Conservation (phyloP, 345 rosid genomes). For the Arabis hirsuta region DNA sequence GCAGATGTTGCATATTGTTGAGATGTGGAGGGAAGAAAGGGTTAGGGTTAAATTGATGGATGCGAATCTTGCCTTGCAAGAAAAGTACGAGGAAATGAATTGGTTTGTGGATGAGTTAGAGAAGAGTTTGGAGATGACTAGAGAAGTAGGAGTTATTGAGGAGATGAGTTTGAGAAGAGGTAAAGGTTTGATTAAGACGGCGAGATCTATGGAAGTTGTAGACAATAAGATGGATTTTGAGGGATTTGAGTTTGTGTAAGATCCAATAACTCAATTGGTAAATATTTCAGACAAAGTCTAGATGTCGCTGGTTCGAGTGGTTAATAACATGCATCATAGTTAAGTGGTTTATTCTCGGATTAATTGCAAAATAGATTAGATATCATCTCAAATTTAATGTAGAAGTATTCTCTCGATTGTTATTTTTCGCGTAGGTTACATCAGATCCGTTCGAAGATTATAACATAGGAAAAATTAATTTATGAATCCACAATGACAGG, state of each 20-base stretch:
- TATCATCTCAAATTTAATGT: too few relatives aligned
- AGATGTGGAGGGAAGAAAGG: conserved; percentile 92
- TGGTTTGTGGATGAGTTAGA: conserved; percentile 50
- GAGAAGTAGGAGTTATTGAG: conserved; percentile 28
- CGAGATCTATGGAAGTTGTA: conserved; percentile 28
- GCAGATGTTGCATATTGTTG: conserved; percentile 85
- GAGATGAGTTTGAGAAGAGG: conserved; percentile 22
- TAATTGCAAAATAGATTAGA: not conserved
- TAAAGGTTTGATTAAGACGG: conserved; percentile 34
- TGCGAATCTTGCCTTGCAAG: conserved; percentile 59
- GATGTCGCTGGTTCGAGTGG: too few relatives aligned
- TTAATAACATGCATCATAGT: not conserved
- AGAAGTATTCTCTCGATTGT: not conserved
- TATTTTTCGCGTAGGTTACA: not conserved
- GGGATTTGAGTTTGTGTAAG: conserved; percentile 20
- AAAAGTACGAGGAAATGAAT: conserved; percentile 52
- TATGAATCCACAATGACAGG: not conserved
- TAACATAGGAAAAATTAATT: not conserved
- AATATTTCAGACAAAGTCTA: too few relatives aligned
- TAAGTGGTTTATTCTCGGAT: not conserved
- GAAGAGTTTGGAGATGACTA: conserved; percentile 31
- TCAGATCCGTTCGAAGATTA: not conserved
- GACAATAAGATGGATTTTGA: conserved; percentile 4
- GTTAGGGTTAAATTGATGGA: conserved; percentile 84
- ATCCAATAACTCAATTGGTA: too few relatives aligned